Conservation (phyloP, 2,329 filamentous ascomycete genomes). For the Alternaria conjuncta region DNA sequence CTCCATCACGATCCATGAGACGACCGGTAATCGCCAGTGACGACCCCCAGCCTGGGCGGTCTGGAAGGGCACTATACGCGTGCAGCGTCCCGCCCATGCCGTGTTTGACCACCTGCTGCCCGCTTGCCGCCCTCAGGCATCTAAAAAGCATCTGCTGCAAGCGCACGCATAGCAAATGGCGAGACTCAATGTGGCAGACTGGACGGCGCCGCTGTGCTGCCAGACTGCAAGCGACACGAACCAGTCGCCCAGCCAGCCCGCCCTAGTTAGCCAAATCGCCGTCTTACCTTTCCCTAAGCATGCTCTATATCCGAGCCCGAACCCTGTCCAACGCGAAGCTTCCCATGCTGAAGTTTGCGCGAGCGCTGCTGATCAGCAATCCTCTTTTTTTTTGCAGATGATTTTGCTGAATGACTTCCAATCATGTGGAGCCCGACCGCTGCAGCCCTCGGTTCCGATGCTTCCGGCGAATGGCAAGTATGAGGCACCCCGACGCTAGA, state of each 20-base stretch:
- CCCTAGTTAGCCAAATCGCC: slow-evolving; percentile 27
- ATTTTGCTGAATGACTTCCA: slow-evolving; percentile 39
- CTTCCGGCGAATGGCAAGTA: slow-evolving; percentile 34
- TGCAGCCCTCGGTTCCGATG: slow-evolving; percentile 26
- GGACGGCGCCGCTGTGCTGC: slow-evolving; percentile 28
- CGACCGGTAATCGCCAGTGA: slow-evolving; percentile 20
- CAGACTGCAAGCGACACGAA: slow-evolving; percentile 41
- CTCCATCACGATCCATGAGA: not conserved
- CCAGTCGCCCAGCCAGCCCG: slow-evolving; percentile 21
- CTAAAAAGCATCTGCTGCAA: slow-evolving; percentile 22
- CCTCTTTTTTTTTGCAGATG: slow-evolving; percentile 37
- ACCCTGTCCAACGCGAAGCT: slow-evolving; percentile 45
- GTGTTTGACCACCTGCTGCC: slow-evolving; percentile 30
- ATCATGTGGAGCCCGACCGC: slow-evolving; percentile 33
- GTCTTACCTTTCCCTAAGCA: slow-evolving; percentile 45
- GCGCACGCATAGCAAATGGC: slow-evolving; percentile 19
- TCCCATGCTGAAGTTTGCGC: slow-evolving; percentile 43
- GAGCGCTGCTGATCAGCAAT: slow-evolving; percentile 43
- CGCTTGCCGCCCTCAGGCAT: slow-evolving; percentile 15
- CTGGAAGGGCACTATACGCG: slow-evolving; percentile 34
- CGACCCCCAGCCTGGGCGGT: slow-evolving; percentile 24
- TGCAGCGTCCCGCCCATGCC: slow-evolving; percentile 38
- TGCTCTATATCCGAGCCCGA: slow-evolving; percentile 44
- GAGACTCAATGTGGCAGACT: slow-evolving; percentile 9
- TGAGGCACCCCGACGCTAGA: slow-evolving; percentile 26